phyloP scores from a whole-genome alignment of 169 alveolate genomes.

The Plasmodium vinckei region DNA sequence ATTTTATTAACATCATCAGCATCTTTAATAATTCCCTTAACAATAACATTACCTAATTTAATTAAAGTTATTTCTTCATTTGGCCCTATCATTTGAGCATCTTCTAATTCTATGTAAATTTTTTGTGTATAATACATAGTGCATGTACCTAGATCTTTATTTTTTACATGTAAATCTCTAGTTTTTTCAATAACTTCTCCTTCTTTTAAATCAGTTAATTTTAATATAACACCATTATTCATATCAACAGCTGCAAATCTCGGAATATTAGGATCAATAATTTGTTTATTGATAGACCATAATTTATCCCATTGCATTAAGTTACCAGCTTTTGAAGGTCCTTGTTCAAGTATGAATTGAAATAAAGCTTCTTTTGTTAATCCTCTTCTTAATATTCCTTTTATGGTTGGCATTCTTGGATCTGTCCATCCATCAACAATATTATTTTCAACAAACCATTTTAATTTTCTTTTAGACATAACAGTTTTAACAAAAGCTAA shows the following conservation, averaged over 20 bases:
- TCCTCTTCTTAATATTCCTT: slow-evolving; percentile 99
- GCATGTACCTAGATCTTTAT: slow-evolving; percentile 92
- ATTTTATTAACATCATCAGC: slow-evolving; percentile 81
- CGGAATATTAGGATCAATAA: slow-evolving; percentile 95
- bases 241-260: slow-evolving; percentile 94
- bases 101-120: slow-evolving; percentile 92
- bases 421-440: slow-evolving; percentile 97
- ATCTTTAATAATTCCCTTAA: slow-evolving; percentile 67
- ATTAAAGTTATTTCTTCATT: slow-evolving; percentile 97
- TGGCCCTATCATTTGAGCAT: slow-evolving; percentile 90
- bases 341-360: slow-evolving; percentile 97
- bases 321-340: slow-evolving; percentile 97
- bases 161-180: slow-evolving; percentile 94
- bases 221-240: slow-evolving; percentile 67
- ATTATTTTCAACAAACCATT: slow-evolving; percentile 95
- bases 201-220: slow-evolving; percentile 74
- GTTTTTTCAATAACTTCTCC: slow-evolving; percentile 78
- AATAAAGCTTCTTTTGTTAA: slow-evolving; percentile 96
- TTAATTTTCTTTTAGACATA: slow-evolving; percentile 96
- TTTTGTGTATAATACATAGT: slow-evolving; percentile 83
- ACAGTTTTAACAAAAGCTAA: slow-evolving; percentile 95
- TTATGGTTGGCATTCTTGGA: slow-evolving; percentile 98
- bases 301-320: slow-evolving; percentile 99
- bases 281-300: slow-evolving; percentile 97
- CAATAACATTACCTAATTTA: slow-evolving; percentile 96